Percentiles rank a stretch among this genome's conserved stretches.
phyloP scores from a whole-genome alignment of 78 protist genomes.

The Creolimax fragrantissima region DNA sequence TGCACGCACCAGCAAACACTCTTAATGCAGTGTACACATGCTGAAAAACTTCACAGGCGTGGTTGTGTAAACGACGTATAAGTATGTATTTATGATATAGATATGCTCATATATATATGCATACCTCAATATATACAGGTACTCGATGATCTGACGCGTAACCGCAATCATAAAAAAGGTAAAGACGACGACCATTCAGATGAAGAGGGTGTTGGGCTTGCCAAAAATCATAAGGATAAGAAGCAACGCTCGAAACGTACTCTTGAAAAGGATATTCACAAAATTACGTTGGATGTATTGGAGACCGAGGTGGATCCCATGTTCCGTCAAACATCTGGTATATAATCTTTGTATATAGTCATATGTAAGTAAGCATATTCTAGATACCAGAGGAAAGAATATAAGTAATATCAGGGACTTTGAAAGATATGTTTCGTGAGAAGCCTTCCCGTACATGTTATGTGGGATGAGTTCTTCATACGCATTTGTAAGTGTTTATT shows the following conservation, averaged over 20 bases:
- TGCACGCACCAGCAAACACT: no score
- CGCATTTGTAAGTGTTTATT: no score
- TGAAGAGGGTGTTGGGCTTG: conserved; percentile 23
- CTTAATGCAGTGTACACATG: no score
- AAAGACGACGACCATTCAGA: conserved; percentile 7
- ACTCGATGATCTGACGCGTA: conserved; percentile 64
- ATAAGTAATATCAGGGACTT: no score
- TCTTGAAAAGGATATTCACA: not conserved
- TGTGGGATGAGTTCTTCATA: no score
- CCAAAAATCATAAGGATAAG: no score
- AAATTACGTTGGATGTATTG: not conserved
- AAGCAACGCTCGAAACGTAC: not conserved
- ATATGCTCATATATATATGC: not conserved
- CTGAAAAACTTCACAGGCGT: no score
- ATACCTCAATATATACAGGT: conserved; percentile 35
- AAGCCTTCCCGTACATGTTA: no score
- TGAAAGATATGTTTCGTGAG: no score
- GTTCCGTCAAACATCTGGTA: not conserved
- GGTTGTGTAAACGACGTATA: conserved; percentile 85
- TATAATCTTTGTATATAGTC: no score
- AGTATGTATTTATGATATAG: not conserved
- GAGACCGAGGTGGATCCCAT: not conserved
- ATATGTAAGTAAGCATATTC: no score
- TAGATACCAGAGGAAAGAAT: no score
- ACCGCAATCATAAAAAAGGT: conserved; percentile 8